These are phyloP conservation scores for Yamadazyma ubonensis DNA, from an alignment of 805 yeast genomes.

Conservation along the genomic window DNA sequence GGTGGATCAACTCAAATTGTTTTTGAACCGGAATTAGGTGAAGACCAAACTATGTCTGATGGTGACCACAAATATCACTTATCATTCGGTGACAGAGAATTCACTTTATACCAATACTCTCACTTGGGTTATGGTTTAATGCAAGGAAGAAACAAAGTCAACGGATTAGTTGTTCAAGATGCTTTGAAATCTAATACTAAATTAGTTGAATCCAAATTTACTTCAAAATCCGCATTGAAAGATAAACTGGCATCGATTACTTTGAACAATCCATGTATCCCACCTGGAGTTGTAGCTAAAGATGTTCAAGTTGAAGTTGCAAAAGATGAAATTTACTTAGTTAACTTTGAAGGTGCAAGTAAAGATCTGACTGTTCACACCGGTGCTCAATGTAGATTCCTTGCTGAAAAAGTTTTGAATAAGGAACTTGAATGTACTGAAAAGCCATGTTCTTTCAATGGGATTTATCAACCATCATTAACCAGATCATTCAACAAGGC, in stretches of 20 bases:
- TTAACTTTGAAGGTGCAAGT: conserved; percentile 64
- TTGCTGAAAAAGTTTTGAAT: conserved; percentile 80
- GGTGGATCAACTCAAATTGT: conserved; percentile 99
- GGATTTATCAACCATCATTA: conserved; percentile 94
- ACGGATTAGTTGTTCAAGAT: conserved; percentile 58
- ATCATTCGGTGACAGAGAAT: conserved; percentile 77
- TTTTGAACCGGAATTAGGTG: conserved; percentile 80
- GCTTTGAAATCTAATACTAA: conserved; percentile 34
- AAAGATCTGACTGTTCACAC: conserved; percentile 32
- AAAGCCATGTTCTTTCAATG: conserved; percentile 93
- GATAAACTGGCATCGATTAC: conserved; percentile 41
- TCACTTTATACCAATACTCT: conserved; percentile 85
- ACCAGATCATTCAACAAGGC: conserved; percentile 68
- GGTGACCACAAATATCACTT: conserved; percentile 88
- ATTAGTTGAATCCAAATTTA: conserved; percentile 21
- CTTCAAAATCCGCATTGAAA: conserved; percentile 26
- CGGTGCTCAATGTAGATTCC: conserved; percentile 80
- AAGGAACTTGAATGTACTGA: conserved; percentile 74
- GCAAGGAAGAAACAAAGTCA: conserved; percentile 87
- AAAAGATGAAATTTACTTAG: conserved; percentile 43
- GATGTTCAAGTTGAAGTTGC: conserved; percentile 60
- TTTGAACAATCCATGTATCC: conserved; percentile 79
- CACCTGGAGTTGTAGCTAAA: conserved; percentile 67
- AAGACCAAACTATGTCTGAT: conserved; percentile 62
- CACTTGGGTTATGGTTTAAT: conserved; percentile 95